Conservation (phyloP, 1,139 yeast genomes). For the Hyphopichia khmerensis region DNA sequence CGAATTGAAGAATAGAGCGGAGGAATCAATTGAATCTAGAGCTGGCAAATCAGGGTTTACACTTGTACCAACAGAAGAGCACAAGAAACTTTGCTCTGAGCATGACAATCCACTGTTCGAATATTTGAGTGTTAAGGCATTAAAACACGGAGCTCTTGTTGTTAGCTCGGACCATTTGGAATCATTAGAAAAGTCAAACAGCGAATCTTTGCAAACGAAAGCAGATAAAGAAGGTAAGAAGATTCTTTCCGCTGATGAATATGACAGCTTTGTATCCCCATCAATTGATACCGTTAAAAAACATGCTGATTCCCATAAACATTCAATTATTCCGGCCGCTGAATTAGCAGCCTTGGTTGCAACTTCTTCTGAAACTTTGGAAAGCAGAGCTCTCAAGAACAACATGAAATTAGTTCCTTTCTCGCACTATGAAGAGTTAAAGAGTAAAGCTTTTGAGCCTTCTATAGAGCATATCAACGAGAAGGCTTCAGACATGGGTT, state of each 20-base stretch:
- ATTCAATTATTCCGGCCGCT: constrained; percentile 1
- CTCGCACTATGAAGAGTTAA: constrained; percentile 14
- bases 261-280: constrained; percentile 17
- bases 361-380: constrained; percentile 8
- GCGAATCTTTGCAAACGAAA: constrained; percentile 15
- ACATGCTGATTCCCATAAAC: constrained; percentile 13
- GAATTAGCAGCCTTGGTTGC: constrained; percentile 6
- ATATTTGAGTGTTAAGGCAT: constrained; percentile 28
- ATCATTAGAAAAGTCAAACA: neutral
- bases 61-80: constrained; percentile 27
- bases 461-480: constrained; percentile 18
- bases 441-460: constrained; percentile 16
- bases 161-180: no score
- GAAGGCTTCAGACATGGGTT: constrained; percentile 3
- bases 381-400: constrained; percentile 13
- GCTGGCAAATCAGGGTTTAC: constrained; percentile 32
- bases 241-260: constrained; percentile 17
- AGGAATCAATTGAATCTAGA: constrained; percentile 27
- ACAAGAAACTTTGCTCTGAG: constrained; percentile 11
- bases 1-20: constrained; percentile 13
- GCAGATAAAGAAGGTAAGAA: constrained; percentile 18
- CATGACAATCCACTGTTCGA: constrained; percentile 23
- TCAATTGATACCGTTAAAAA: constrained; percentile 18
- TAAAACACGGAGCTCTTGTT: no score
- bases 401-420: constrained; percentile 11